Evolutionary conservation across 2,329 filamentous ascomycete species (phyloP).

Genomic region (Colletotrichum sp.): DNA sequence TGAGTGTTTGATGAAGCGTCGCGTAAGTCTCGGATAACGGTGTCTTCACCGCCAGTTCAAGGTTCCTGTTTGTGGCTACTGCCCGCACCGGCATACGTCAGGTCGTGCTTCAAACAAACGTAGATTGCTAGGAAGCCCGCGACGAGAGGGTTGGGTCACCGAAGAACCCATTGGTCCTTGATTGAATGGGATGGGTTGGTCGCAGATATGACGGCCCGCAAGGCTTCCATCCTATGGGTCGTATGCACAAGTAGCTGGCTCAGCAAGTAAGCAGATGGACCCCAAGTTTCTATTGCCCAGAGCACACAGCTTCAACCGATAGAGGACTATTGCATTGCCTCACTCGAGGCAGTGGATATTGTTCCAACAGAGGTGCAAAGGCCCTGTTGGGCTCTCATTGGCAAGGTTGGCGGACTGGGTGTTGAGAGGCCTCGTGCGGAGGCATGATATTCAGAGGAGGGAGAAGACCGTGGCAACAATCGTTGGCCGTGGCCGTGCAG

Average conservation of each 20-base stretch:
- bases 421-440: background rate
- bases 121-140: background rate
- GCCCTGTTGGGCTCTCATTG: background rate
- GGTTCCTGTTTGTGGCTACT: background rate
- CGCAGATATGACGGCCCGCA: constrained; percentile 27
- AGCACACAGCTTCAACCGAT: constrained; percentile 6
- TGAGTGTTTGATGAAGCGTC: background rate
- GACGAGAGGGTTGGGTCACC: background rate
- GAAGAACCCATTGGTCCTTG: background rate
- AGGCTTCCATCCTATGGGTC: background rate
- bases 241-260: background rate
- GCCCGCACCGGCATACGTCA: background rate
- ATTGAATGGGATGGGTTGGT: constrained; percentile 23
- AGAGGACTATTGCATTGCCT: background rate
- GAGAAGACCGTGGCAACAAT: background rate
- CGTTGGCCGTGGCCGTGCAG: background rate
- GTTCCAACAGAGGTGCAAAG: background rate
- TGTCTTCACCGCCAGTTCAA: constrained; percentile 12
- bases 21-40: background rate
- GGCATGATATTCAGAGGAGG: background rate
- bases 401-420: background rate
- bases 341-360: background rate
- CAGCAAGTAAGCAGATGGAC: background rate
- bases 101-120: background rate
- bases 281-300: background rate